A percentile compares a stretch with the other conserved stretches of the same genome.
These are phyloP conservation scores for Aphanocladium album DNA, from an alignment of 2,329 filamentous ascomycete species.

Conservation along the genomic window DNA sequence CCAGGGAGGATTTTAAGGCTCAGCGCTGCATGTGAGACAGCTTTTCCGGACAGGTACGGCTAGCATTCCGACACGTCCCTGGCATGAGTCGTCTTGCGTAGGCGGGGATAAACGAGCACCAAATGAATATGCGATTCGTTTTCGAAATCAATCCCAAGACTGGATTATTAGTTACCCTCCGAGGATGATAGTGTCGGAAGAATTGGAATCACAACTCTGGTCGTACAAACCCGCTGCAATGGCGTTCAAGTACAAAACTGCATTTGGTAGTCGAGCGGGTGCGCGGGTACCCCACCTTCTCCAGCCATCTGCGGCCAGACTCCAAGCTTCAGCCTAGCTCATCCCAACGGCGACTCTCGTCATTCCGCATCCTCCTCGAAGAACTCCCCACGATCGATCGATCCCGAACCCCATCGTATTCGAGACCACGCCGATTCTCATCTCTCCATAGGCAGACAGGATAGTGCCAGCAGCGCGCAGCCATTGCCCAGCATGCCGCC, in stretches of 20 bases:
- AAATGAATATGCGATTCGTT: neutral
- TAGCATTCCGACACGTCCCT: neutral
- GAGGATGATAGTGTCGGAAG: too few relatives aligned
- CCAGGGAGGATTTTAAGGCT: neutral
- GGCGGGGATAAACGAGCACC: neutral
- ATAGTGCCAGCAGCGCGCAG: neutral
- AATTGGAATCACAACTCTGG: neutral
- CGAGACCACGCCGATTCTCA: too few relatives aligned
- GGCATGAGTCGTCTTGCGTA: neutral
- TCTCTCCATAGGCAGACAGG: too few relatives aligned
- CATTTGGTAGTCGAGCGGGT: neutral
- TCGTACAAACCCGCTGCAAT: neutral
- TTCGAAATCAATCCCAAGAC: neutral
- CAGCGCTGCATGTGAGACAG: neutral
- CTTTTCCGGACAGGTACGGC: neutral
- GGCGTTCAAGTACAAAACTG: neutral
- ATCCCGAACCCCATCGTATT: too few relatives aligned
- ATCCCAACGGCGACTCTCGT: neutral
- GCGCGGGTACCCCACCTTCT: neutral
- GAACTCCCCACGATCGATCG: neutral
- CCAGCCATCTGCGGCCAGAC: neutral
- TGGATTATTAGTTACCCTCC: too few relatives aligned
- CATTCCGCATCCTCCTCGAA: neutral
- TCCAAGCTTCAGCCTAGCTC: neutral
- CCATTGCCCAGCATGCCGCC: slow-evolving; percentile 24